Percentiles rank a stretch among this genome's conserved stretches.
These are phyloP conservation scores for Mycena indigotica DNA, from an alignment of 768 basidiomycete species.

Conservation along the genomic window DNA sequence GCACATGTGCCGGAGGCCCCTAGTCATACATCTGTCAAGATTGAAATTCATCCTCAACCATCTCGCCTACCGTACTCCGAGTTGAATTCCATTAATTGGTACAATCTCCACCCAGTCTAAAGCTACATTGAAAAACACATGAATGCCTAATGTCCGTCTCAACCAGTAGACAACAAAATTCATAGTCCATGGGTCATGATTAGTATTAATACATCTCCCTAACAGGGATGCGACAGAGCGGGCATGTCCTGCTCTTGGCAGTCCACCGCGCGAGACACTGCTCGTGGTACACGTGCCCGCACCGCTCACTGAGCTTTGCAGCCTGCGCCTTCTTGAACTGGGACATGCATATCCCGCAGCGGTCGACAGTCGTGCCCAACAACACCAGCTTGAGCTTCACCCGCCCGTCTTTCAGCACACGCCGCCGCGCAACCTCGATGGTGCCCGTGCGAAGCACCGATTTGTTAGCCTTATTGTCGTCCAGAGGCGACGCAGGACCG, in stretches of 20 bases:
- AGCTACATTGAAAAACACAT: too few species aligned
- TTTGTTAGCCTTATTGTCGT: slow-evolving; percentile 12
- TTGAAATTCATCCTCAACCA: too few species aligned
- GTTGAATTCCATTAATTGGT: too few species aligned
- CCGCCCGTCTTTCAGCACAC: slow-evolving; percentile 64
- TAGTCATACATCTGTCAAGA: too few species aligned
- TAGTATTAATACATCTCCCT: neutral
- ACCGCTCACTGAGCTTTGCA: slow-evolving; percentile 57
- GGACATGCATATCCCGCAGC: slow-evolving; percentile 73
- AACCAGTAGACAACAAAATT: neutral
- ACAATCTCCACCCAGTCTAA: too few species aligned
- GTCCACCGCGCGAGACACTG: slow-evolving; percentile 25
- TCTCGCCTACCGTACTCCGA: too few species aligned
- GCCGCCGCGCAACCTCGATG: slow-evolving; percentile 60
- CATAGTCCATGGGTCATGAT: neutral
- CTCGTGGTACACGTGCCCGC: slow-evolving; percentile 53
- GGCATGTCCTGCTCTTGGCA: slow-evolving; percentile 22
- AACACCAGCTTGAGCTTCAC: slow-evolving; percentile 71
- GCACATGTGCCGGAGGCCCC: too few species aligned
- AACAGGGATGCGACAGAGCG: slow-evolving; percentile 21
- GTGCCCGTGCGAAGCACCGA: slow-evolving; percentile 30
- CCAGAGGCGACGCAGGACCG: slow-evolving; percentile 48
- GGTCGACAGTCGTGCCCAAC: slow-evolving; percentile 61
- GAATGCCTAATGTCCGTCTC: too few species aligned
- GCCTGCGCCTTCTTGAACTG: slow-evolving; percentile 65